A percentile compares a stretch with the other conserved stretches of the same genome.
Evolutionary conservation across 306 rosid genomes (phyloP).

Genomic region (Comarum palustre): DNA sequence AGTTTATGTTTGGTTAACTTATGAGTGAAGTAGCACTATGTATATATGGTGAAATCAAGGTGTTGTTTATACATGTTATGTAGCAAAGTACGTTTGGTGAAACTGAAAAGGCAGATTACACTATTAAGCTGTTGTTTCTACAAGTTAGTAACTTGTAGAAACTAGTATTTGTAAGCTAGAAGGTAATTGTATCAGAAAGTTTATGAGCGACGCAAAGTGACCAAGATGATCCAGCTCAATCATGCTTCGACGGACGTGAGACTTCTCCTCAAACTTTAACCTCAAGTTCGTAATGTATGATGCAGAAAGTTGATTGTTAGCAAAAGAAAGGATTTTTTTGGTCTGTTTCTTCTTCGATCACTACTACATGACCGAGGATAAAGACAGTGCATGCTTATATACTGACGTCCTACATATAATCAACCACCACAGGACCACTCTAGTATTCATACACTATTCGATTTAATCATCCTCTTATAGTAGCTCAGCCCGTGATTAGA

Average conservation of each 20-base stretch:
- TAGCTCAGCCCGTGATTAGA: neutral
- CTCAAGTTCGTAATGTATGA: neutral
- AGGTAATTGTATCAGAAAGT: too few relatives aligned
- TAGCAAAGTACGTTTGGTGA: too few relatives aligned
- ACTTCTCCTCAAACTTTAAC: neutral
- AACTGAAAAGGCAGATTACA: too few relatives aligned
- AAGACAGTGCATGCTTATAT: neutral
- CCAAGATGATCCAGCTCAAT: neutral
- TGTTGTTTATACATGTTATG: too few relatives aligned
- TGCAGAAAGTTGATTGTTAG: neutral
- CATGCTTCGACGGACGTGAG: neutral
- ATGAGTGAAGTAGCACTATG: too few relatives aligned
- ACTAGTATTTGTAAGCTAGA: too few relatives aligned
- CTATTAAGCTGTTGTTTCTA: too few relatives aligned
- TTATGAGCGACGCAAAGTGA: neutral
- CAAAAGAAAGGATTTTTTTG: neutral
- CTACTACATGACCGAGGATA: neutral
- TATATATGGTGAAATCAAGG: too few relatives aligned
- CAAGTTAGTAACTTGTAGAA: too few relatives aligned
- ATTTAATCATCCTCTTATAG: neutral
- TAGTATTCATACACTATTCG: neutral
- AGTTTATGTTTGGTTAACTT: too few relatives aligned
- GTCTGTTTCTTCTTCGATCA: neutral
- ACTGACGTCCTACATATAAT: neutral
- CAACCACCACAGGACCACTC: neutral